Conservation (phyloP, 2,329 filamentous ascomycete species). For the Beauveria sp. region DNA sequence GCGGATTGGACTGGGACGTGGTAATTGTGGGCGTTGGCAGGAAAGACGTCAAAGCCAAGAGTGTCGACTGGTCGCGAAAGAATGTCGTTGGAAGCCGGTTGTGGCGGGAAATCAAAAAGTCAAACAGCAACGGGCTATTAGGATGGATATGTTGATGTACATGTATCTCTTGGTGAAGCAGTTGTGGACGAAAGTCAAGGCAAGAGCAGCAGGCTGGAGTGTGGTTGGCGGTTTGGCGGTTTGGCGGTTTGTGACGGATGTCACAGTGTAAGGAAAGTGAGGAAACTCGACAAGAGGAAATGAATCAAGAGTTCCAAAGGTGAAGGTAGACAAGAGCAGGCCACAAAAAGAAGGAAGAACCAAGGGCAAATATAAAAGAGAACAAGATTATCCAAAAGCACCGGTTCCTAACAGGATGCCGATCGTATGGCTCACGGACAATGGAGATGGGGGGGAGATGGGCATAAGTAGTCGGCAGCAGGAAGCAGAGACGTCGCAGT, state of each 20-base stretch:
- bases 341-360: conserved; percentile 44
- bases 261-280: conserved; percentile 36
- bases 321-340: conserved; percentile 23
- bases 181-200: conserved; percentile 9
- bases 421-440: conserved; percentile 36
- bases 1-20: not conserved
- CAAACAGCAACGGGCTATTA: conserved; percentile 16
- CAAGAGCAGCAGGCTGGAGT: conserved; percentile 5
- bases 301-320: conserved; percentile 1
- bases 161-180: conserved; percentile 19
- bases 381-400: conserved; percentile 32
- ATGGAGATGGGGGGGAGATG: conserved; percentile 34
- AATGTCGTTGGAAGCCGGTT: conserved; percentile 1
- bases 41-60: not conserved
- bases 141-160: conserved; percentile 20
- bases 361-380: conserved; percentile 39
- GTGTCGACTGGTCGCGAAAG: conserved; percentile 1
- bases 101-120: not conserved
- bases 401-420: conserved; percentile 39
- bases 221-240: not conserved
- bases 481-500: not conserved
- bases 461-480: conserved; percentile 37
- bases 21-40: not conserved
- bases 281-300: conserved; percentile 35
- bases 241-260: not conserved